These are phyloP conservation scores for Tritrichomonas foetus DNA, from an alignment of 208 protist species.

Conservation along the genomic window DNA sequence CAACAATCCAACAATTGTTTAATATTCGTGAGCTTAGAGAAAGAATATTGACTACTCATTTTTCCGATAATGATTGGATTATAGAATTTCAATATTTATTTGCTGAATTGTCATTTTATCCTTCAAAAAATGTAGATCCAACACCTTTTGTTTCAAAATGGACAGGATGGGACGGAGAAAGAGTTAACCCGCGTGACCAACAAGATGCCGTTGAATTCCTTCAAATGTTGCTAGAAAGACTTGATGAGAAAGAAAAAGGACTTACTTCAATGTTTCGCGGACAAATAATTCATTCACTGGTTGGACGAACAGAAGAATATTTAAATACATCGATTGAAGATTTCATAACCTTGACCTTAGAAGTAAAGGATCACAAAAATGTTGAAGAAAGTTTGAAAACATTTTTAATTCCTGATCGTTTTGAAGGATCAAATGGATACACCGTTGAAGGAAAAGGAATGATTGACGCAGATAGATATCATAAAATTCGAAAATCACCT, in stretches of 20 bases:
- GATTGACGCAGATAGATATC: constrained; percentile 20
- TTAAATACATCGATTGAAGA: background rate
- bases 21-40: no score
- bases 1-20: no score
- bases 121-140: background rate
- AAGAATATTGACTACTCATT: no score
- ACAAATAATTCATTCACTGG: background rate
- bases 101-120: background rate
- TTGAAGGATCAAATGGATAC: background rate
- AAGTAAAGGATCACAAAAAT: background rate
- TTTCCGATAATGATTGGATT: background rate
- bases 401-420: background rate
- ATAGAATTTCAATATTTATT: background rate
- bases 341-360: background rate
- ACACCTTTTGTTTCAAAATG: background rate
- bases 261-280: background rate
- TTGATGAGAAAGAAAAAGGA: background rate
- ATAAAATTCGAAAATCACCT: background rate
- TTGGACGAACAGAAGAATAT: background rate
- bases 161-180: constrained; percentile 22
- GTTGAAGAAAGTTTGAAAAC: background rate
- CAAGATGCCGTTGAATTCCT: constrained; percentile 15
- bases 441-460: background rate
- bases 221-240: background rate
- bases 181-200: background rate